A percentile compares a stretch with the other conserved stretches of the same genome.
phyloP scores from a whole-genome alignment of 176 grass and related monocot species.

The Chrysopogon serrulatus region DNA sequence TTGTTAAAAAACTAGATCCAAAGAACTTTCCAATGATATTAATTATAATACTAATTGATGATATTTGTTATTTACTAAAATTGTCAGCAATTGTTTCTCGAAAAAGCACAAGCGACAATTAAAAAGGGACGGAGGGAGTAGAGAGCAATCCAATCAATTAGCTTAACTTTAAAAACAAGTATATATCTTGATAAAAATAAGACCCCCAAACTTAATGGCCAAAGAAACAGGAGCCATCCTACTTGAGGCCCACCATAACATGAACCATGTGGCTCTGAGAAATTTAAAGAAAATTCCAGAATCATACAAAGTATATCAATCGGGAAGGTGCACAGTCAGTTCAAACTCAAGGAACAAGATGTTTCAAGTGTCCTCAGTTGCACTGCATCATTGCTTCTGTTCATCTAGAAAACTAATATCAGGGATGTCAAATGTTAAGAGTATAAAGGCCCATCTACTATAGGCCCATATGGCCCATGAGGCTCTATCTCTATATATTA shows the following conservation, averaged over 20 bases:
- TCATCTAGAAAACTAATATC: conserved; percentile 5
- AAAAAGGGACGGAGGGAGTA: too few species aligned
- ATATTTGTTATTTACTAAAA: too few species aligned
- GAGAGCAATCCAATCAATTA: not conserved
- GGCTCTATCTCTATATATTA: not conserved
- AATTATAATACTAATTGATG: too few species aligned
- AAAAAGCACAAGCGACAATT: too few species aligned
- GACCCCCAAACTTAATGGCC: not conserved
- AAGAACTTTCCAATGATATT: too few species aligned
- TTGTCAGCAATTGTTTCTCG: too few species aligned
- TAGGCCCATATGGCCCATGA: not conserved
- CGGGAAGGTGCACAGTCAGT: not conserved
- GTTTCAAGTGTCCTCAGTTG: not conserved
- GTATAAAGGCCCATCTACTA: not conserved
- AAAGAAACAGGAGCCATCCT: not conserved
- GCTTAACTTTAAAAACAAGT: not conserved
- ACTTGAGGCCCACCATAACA: not conserved
- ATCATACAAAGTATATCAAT: not conserved
- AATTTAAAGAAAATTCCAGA: not conserved
- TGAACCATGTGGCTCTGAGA: not conserved
- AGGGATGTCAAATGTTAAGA: not conserved
- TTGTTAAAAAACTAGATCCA: too few species aligned
- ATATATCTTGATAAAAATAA: not conserved
- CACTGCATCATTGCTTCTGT: not conserved
- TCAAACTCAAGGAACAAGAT: not conserved